Percentiles rank a stretch among this genome's conserved stretches.
phyloP scores from a whole-genome alignment of 768 basidiomycete species.

The Psilocybe subaeruginosa region DNA sequence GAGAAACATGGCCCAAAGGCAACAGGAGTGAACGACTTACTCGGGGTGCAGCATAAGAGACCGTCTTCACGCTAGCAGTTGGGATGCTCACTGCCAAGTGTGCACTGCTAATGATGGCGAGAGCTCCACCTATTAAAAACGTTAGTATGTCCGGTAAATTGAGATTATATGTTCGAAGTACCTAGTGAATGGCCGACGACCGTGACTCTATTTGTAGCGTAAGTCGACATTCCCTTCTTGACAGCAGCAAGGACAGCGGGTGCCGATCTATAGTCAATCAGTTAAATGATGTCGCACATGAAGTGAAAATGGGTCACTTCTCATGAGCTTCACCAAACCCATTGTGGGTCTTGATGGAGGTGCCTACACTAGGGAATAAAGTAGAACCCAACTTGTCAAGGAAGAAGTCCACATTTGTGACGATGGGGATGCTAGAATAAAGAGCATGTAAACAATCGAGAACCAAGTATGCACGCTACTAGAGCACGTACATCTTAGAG shows the following conservation, averaged over 20 bases:
- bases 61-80: slow-evolving; percentile 30
- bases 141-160: not conserved
- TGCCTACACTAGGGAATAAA: slow-evolving; percentile 59
- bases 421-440: slow-evolving; percentile 9
- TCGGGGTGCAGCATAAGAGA: slow-evolving; percentile 43
- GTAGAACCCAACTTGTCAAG: slow-evolving; percentile 40
- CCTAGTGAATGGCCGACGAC: slow-evolving; percentile 53
- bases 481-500: slow-evolving; percentile 33
- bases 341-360: slow-evolving; percentile 48
- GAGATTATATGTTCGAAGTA: slow-evolving; percentile 1
- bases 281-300: not conserved
- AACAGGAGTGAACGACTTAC: slow-evolving; percentile 24
- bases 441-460: slow-evolving; percentile 21
- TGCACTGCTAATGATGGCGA: slow-evolving; percentile 55
- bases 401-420: slow-evolving; percentile 34
- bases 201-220: slow-evolving; percentile 39
- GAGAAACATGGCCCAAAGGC: not conserved
- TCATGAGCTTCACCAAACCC: slow-evolving; percentile 57
- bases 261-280: slow-evolving; percentile 38
- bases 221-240: slow-evolving; percentile 34
- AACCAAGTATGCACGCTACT: not conserved
- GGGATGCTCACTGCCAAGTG: slow-evolving; percentile 51
- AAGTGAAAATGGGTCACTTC: slow-evolving; percentile 2
- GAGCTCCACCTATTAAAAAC: slow-evolving; percentile 45
- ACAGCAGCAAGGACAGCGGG: slow-evolving; percentile 46